Conservation (phyloP, 805 yeast species). For the Candida manassasensis region DNA sequence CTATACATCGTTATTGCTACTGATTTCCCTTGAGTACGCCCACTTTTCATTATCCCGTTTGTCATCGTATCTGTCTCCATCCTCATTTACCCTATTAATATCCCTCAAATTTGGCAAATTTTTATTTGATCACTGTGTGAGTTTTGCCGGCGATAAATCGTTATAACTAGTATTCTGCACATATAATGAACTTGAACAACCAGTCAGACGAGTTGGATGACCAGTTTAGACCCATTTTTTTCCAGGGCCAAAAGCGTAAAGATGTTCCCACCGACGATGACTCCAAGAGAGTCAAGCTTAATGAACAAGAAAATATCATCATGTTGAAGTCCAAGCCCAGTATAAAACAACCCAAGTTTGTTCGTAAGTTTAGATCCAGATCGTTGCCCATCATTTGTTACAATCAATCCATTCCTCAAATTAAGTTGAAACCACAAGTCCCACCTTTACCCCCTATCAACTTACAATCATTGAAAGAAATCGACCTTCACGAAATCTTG, state of each 20-base stretch:
- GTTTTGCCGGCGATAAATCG: too few relatives aligned
- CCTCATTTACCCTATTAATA: too few relatives aligned
- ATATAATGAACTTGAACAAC: conserved; percentile 2
- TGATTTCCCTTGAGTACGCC: too few relatives aligned
- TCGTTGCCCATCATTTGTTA: conserved; percentile 41
- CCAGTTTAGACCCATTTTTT: conserved; percentile 1
- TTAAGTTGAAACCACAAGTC: conserved; percentile 7
- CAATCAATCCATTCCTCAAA: conserved; percentile 9
- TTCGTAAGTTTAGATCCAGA: conserved; percentile 34
- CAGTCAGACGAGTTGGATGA: conserved; percentile 3
- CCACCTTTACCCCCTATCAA: conserved; percentile 78
- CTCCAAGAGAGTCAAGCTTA: background rate
- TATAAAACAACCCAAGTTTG: conserved; percentile 28
- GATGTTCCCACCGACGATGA: conserved; percentile 1
- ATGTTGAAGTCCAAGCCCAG: conserved; percentile 6
- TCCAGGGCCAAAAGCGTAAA: conserved; percentile 2
- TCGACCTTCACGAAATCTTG: conserved; percentile 81
- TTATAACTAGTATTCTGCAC: too few relatives aligned
- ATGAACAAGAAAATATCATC: background rate
- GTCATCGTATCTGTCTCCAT: too few relatives aligned
- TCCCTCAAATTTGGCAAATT: too few relatives aligned
- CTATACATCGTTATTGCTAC: too few relatives aligned
- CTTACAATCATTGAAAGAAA: conserved; percentile 74
- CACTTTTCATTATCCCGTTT: too few relatives aligned
- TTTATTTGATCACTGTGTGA: too few relatives aligned